Evolutionary conservation across 2,329 filamentous ascomycete genomes (phyloP).

Genomic region (Ophiostoma triangulosporum): DNA sequence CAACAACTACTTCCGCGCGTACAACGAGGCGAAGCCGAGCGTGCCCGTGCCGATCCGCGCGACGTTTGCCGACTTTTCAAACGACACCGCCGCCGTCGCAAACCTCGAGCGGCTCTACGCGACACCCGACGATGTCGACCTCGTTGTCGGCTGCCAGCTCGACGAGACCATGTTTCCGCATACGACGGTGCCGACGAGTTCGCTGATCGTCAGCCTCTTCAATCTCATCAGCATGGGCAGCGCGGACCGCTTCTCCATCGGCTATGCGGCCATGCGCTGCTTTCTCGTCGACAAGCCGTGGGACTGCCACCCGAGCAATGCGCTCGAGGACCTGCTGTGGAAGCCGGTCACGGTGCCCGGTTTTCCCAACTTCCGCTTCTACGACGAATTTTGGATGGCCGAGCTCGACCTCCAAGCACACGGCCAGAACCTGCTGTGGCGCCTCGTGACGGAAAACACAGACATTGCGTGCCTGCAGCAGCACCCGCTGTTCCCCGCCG

Average conservation of each 20-base stretch:
- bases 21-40: slow-evolving; percentile 10
- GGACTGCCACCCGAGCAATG: slow-evolving; percentile 14
- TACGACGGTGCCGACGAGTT: slow-evolving; percentile 10
- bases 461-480: slow-evolving; percentile 12
- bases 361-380: slow-evolving; percentile 11
- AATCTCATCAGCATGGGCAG: slow-evolving; percentile 14
- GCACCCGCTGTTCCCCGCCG: slow-evolving; percentile 11
- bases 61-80: slow-evolving; percentile 9
- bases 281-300: slow-evolving; percentile 14
- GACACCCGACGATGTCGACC: slow-evolving; percentile 12
- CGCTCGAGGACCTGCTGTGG: slow-evolving; percentile 13
- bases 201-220: slow-evolving; percentile 13
- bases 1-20: slow-evolving; percentile 12
- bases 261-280: slow-evolving; percentile 13
- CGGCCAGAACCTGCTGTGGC: slow-evolving; percentile 12
- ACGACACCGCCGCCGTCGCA: slow-evolving; percentile 7
- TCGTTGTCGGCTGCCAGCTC: slow-evolving; percentile 14
- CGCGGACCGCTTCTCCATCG: slow-evolving; percentile 13
- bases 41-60: slow-evolving; percentile 4
- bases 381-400: slow-evolving; percentile 11
- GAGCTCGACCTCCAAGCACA: slow-evolving; percentile 13
- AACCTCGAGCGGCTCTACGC: slow-evolving; percentile 9
- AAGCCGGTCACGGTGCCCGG: slow-evolving; percentile 5
- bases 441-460: slow-evolving; percentile 12
- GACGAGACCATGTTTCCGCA: slow-evolving; percentile 11